phyloP scores from a whole-genome alignment of 352 stramenopile genomes.

The Elongisporangium prolatum region DNA sequence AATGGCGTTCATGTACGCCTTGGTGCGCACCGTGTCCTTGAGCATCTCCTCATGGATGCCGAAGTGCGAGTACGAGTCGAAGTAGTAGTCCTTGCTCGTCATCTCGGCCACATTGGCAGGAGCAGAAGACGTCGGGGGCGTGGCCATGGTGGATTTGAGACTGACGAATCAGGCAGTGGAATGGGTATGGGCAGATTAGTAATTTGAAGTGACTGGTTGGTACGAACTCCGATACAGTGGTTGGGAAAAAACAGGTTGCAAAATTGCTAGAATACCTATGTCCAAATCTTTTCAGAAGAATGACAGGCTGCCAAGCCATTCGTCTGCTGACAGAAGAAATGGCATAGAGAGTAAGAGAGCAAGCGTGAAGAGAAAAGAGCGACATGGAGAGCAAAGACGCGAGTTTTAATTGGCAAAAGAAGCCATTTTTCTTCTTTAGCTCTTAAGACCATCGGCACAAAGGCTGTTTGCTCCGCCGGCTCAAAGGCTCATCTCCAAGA shows the following conservation, averaged over 20 bases:
- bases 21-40: conserved; percentile 95
- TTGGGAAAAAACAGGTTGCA: neutral
- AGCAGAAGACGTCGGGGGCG: conserved; percentile 10
- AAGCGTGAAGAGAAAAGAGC: no score
- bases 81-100: conserved; percentile 97
- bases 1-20: conserved; percentile 97
- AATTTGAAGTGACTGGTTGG: neutral
- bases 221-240: neutral
- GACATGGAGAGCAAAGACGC: neutral
- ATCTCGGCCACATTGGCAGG: conserved; percentile 27
- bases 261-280: neutral
- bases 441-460: neutral
- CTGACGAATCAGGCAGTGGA: neutral
- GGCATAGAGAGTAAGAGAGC: no score
- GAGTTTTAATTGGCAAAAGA: conserved; percentile 18
- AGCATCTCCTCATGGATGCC: conserved; percentile 99
- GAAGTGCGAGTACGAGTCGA: conserved; percentile 98
- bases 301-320: neutral
- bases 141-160: conserved; percentile 21
- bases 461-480: neutral
- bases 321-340: no score
- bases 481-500: neutral
- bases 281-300: neutral
- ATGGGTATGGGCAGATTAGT: neutral
- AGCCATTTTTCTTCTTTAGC: conserved; percentile 10